These are phyloP conservation scores for Penicillium sp. DNA, from an alignment of 2,329 filamentous ascomycete genomes.

Conservation along the genomic window DNA sequence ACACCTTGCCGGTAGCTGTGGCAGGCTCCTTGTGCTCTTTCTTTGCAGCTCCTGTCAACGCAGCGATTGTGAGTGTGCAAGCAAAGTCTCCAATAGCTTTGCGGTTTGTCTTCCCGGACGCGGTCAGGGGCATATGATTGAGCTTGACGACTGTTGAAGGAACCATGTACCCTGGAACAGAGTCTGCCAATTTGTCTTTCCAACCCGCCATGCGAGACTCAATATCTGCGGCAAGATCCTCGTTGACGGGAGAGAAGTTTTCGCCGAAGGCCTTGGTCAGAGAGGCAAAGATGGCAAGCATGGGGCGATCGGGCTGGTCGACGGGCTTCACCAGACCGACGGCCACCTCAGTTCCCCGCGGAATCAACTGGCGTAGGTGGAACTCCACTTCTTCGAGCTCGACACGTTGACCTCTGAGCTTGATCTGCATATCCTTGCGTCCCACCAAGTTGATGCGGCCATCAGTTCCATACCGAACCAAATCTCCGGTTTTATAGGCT, in stretches of 20 bases:
- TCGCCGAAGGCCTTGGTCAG: conserved; percentile 8
- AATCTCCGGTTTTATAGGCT: not conserved
- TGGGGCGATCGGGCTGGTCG: conserved; percentile 7
- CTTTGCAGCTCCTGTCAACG: conserved; percentile 1
- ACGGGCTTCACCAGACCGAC: conserved; percentile 8
- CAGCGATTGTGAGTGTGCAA: conserved; percentile 2
- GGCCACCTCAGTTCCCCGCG: not conserved
- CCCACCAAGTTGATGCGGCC: not conserved
- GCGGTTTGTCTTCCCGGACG: conserved; percentile 13
- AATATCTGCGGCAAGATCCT: not conserved
- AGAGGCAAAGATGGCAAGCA: conserved; percentile 13
- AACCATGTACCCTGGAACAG: conserved; percentile 14
- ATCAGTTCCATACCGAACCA: not conserved
- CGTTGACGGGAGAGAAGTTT: conserved; percentile 1
- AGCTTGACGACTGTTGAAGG: conserved; percentile 9
- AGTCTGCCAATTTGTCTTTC: conserved; percentile 2
- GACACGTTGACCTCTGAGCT: not conserved
- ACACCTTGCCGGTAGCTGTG: not conserved
- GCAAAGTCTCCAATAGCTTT: conserved; percentile 7
- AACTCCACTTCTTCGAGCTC: conserved; percentile 1
- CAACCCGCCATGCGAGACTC: conserved; percentile 6
- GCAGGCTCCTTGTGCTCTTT: conserved; percentile 8
- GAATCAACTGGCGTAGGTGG: conserved; percentile 1
- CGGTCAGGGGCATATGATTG: conserved; percentile 7
- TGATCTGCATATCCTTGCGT: not conserved